These are phyloP conservation scores for Euphorbia pulcherrima DNA, from an alignment of 345 rosid species.

Conservation along the genomic window DNA sequence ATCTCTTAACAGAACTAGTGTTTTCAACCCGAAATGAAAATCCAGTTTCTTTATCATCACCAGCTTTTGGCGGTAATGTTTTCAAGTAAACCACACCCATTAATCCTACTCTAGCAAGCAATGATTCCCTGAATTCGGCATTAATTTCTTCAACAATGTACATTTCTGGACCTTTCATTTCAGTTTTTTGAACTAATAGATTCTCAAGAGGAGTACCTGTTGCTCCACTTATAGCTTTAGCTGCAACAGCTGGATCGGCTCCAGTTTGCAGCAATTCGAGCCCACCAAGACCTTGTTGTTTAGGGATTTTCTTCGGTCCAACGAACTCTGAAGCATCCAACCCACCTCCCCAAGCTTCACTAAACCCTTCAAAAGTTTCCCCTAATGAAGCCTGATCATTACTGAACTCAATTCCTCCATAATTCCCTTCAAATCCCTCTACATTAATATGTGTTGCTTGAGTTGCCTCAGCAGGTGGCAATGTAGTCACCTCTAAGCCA, in stretches of 20 bases:
- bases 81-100: constrained; percentile 86
- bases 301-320: constrained; percentile 64
- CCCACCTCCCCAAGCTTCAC: constrained; percentile 98
- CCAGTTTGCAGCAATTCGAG: constrained; percentile 91
- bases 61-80: constrained; percentile 69
- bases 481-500: constrained; percentile 82
- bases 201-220: constrained; percentile 62
- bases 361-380: constrained; percentile 83
- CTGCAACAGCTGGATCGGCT: constrained; percentile 37
- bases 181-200: constrained; percentile 64
- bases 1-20: constrained; percentile 67
- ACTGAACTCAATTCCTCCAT: constrained; percentile 93
- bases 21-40: constrained; percentile 85
- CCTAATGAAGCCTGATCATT: constrained; percentile 83
- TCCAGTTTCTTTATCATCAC: constrained; percentile 78
- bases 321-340: constrained; percentile 92
- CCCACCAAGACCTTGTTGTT: constrained; percentile 88
- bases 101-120: constrained; percentile 85
- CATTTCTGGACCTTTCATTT: constrained; percentile 97
- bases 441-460: constrained; percentile 83
- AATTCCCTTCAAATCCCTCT: constrained; percentile 96
- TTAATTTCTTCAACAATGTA: constrained; percentile 74
- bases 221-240: constrained; percentile 41
- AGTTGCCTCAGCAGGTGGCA: constrained; percentile 97
- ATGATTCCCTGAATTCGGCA: constrained; percentile 93